Percentiles rank a stretch among this genome's conserved stretches.
Conservation (phyloP, 2,329 filamentous ascomycete genomes). For the Westerdykella sp. region DNA sequence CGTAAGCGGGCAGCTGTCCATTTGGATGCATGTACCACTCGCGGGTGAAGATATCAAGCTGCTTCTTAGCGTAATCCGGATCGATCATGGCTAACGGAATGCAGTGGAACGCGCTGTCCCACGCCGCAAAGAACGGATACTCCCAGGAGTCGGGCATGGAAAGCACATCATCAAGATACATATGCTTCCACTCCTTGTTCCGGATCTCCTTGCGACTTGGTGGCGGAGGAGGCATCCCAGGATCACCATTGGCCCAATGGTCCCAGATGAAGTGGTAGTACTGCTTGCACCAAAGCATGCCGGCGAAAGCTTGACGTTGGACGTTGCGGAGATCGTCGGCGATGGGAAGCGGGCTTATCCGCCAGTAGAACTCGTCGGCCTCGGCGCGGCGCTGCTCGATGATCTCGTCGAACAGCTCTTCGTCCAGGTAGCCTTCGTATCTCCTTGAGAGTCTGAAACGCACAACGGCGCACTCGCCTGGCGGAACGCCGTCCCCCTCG, state of each 20-base stretch:
- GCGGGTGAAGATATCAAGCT: constrained; percentile 88
- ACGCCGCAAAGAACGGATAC: constrained; percentile 95
- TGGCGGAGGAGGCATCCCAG: constrained; percentile 79
- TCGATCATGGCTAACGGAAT: constrained; percentile 96
- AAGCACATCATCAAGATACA: constrained; percentile 89
- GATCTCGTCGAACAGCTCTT: constrained; percentile 86
- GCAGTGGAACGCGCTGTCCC: constrained; percentile 96
- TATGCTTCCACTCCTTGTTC: constrained; percentile 88
- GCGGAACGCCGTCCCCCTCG: constrained; percentile 76
- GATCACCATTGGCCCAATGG: constrained; percentile 94
- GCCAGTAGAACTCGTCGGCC: constrained; percentile 92
- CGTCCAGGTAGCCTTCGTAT: constrained; percentile 73
- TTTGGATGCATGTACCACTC: constrained; percentile 99
- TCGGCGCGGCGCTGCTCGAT: constrained; percentile 82
- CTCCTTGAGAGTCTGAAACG: constrained; percentile 81
- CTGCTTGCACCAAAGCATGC: constrained; percentile 99
- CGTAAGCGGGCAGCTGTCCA: constrained; percentile 84
- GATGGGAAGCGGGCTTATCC: constrained; percentile 89
- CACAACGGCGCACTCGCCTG: constrained; percentile 91
- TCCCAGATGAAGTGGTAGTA: constrained; percentile 97
- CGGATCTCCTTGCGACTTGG: constrained; percentile 70
- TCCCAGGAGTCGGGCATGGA: constrained; percentile 99
- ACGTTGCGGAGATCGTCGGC: constrained; percentile 90
- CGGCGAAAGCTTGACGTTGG: constrained; percentile 86
- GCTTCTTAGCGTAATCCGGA: constrained; percentile 96